A percentile compares a stretch with the other conserved stretches of the same genome.
These are phyloP conservation scores for Trichoderma simmonsii DNA, from an alignment of 2,329 filamentous ascomycete genomes.

Conservation along the genomic window DNA sequence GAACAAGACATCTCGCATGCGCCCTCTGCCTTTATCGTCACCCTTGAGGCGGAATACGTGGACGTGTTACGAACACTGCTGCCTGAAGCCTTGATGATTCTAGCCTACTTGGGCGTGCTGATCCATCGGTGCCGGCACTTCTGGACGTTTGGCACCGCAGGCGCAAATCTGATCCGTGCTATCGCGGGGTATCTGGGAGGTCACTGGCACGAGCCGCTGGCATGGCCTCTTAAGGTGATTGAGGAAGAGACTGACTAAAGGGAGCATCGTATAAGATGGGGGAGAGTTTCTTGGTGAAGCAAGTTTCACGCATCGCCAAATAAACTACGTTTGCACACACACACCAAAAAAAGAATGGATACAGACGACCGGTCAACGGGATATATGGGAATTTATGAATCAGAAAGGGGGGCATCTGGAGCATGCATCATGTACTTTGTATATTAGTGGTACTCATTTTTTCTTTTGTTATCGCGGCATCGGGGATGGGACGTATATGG, in stretches of 20 bases:
- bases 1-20: constrained; percentile 29
- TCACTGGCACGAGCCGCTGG: constrained; percentile 34
- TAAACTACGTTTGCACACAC: not conserved
- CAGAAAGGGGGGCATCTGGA: not conserved
- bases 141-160: constrained; percentile 40
- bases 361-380: not conserved
- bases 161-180: constrained; percentile 31
- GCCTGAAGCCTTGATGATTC: constrained; percentile 43
- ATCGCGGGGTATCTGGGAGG: constrained; percentile 33
- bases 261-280: not conserved
- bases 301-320: not conserved
- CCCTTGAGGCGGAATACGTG: constrained; percentile 33
- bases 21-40: constrained; percentile 33
- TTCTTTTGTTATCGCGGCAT: not conserved
- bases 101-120: constrained; percentile 49
- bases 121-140: constrained; percentile 39
- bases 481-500: not conserved
- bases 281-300: not conserved
- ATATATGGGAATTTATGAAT: not conserved
- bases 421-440: not conserved
- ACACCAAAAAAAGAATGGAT: not conserved
- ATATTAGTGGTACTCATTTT: not conserved
- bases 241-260: constrained; percentile 27
- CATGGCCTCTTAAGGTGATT: constrained; percentile 35
- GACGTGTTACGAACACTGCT: constrained; percentile 35